Evolutionary conservation across 2,329 filamentous ascomycete genomes (phyloP).

Genomic region (Venturia effusa): DNA sequence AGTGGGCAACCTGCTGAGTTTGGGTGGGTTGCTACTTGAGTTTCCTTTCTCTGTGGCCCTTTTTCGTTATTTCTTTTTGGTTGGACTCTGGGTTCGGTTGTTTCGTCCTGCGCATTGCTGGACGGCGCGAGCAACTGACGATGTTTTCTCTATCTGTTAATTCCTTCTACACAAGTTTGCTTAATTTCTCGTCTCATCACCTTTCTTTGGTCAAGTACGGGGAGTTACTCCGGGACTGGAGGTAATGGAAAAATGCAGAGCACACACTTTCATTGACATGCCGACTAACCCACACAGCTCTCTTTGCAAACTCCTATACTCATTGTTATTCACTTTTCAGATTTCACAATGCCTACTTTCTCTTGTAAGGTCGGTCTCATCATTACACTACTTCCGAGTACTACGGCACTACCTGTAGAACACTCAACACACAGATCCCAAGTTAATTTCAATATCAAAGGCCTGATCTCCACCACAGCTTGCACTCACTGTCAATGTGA

Average conservation of each 20-base stretch:
- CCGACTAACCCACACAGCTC: too few species aligned
- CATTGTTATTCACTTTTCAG: background rate
- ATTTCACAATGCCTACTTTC: background rate
- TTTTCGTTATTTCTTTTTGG: background rate
- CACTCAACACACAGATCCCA: background rate
- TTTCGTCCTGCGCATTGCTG: background rate
- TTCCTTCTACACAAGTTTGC: background rate
- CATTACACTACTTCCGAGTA: background rate
- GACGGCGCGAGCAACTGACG: background rate
- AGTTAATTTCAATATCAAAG: background rate
- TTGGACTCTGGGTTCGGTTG: background rate
- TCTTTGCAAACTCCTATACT: background rate
- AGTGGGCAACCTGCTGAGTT: background rate
- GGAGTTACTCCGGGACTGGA: background rate
- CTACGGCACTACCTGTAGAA: background rate
- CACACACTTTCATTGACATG: background rate
- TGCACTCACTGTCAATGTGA: background rate
- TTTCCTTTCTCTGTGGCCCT: background rate
- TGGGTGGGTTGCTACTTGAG: slow-evolving; percentile 5
- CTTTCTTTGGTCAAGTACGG: background rate
- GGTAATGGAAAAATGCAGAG: background rate
- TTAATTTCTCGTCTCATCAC: background rate
- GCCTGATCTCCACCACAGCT: background rate
- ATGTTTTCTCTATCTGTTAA: background rate
- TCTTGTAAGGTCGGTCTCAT: background rate